These are phyloP conservation scores for Pterocarpus macrocarpus DNA, from an alignment of 306 rosid species.

Conservation along the genomic window DNA sequence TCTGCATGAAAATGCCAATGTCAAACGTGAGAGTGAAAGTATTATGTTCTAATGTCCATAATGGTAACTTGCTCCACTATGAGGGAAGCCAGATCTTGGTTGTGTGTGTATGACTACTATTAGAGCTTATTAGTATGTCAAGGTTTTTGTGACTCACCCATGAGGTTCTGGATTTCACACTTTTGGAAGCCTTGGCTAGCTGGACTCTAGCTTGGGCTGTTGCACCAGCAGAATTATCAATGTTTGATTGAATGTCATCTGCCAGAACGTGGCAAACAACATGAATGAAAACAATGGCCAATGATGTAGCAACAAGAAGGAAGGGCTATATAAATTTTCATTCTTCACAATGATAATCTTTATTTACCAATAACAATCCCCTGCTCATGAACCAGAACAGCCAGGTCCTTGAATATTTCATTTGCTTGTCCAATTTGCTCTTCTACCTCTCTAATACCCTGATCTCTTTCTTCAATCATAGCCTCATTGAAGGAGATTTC, in stretches of 20 bases:
- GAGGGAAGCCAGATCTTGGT: slow-evolving; percentile 32
- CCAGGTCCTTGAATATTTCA: slow-evolving; percentile 87
- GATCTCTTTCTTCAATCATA: slow-evolving; percentile 88
- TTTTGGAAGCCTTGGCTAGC: slow-evolving; percentile 73
- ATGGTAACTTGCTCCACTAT: slow-evolving; percentile 9
- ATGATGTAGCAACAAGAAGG: slow-evolving; percentile 24
- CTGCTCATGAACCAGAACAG: slow-evolving; percentile 88
- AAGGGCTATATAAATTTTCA: slow-evolving; percentile 30
- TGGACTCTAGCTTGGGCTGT: slow-evolving; percentile 66
- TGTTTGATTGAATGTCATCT: slow-evolving; percentile 79
- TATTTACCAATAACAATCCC: slow-evolving; percentile 77
- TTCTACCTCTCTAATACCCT: slow-evolving; percentile 75
- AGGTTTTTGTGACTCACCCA: slow-evolving; percentile 61
- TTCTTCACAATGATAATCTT: slow-evolving; percentile 6
- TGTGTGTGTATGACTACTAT: neutral
- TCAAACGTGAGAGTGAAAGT: neutral
- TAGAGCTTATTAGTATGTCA: slow-evolving; percentile 21
- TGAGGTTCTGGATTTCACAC: slow-evolving; percentile 63
- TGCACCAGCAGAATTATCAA: slow-evolving; percentile 69
- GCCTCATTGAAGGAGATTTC: slow-evolving; percentile 85
- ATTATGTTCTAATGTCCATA: neutral
- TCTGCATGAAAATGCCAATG: slow-evolving; percentile 35
- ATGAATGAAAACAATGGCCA: slow-evolving; percentile 35
- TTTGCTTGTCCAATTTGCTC: slow-evolving; percentile 78
- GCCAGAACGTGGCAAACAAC: slow-evolving; percentile 36